phyloP scores from a whole-genome alignment of 2,329 filamentous ascomycete species.

The Colletotrichum euphorbiae region DNA sequence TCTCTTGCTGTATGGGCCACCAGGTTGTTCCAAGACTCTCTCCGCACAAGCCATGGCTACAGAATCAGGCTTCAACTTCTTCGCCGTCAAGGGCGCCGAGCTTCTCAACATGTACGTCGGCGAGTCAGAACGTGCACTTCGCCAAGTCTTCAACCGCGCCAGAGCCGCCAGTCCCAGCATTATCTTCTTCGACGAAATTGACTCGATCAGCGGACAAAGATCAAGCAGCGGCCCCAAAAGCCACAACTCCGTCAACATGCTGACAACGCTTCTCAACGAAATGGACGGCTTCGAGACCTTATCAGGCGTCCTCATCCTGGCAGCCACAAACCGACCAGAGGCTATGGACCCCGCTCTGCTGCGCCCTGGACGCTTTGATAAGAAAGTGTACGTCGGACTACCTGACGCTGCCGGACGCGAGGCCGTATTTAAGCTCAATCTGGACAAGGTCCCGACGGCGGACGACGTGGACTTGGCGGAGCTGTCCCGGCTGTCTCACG shows the following conservation, averaged over 20 bases:
- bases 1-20: slow-evolving; percentile 89
- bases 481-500: slow-evolving; percentile 75
- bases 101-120: slow-evolving; percentile 97
- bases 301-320: slow-evolving; percentile 86
- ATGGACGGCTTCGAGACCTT: slow-evolving; percentile 95
- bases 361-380: slow-evolving; percentile 86
- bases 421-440: slow-evolving; percentile 80
- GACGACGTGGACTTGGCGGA: slow-evolving; percentile 73
- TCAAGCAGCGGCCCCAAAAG: slow-evolving; percentile 56
- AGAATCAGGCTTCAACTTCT: slow-evolving; percentile 91
- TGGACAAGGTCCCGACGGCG: slow-evolving; percentile 68
- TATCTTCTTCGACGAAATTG: slow-evolving; percentile 97
- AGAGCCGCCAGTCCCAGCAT: slow-evolving; percentile 86
- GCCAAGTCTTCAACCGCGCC: slow-evolving; percentile 87
- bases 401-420: slow-evolving; percentile 78
- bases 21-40: slow-evolving; percentile 94
- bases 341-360: slow-evolving; percentile 87
- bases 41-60: slow-evolving; percentile 92
- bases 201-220: slow-evolving; percentile 77
- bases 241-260: slow-evolving; percentile 77
- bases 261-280: slow-evolving; percentile 90
- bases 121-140: slow-evolving; percentile 87
- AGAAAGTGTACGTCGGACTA: slow-evolving; percentile 86
- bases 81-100: slow-evolving; percentile 93
- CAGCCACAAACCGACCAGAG: slow-evolving; percentile 91